A percentile compares a stretch with the other conserved stretches of the same genome.
Conservation (phyloP, 441 rosid genomes). For the Gossypium gossypioides region DNA sequence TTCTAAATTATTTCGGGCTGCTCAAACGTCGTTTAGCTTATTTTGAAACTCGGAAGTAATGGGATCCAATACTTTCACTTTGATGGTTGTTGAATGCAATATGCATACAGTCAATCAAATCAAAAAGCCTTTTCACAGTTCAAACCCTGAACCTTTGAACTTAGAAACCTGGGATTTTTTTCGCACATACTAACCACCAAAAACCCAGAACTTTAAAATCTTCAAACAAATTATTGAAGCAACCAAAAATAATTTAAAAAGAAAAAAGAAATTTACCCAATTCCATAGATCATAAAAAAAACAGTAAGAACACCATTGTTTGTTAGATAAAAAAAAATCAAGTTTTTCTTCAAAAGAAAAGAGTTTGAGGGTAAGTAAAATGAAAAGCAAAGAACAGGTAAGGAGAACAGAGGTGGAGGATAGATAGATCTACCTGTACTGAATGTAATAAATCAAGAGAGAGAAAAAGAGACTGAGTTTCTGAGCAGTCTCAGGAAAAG, state of each 20-base stretch:
- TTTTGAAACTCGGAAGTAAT: slow-evolving; percentile 1
- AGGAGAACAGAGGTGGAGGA: background rate
- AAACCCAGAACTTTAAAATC: slow-evolving; percentile 6
- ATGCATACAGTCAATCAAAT: background rate
- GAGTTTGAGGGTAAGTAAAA: background rate
- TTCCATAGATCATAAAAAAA: background rate
- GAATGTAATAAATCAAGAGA: slow-evolving; percentile 7
- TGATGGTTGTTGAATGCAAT: background rate
- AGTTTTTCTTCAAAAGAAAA: background rate
- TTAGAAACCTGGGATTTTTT: background rate
- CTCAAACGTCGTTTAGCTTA: slow-evolving; percentile 19
- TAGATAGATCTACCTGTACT: slow-evolving; percentile 7
- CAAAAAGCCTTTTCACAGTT: background rate
- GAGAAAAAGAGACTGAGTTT: background rate
- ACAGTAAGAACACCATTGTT: background rate
- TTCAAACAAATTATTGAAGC: background rate
- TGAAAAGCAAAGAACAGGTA: background rate
- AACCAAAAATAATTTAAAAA: background rate
- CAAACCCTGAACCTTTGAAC: background rate
- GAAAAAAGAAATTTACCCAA: background rate
- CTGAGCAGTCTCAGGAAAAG: slow-evolving; percentile 12
- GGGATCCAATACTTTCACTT: slow-evolving; percentile 10
- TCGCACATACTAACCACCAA: background rate
- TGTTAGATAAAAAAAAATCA: background rate
- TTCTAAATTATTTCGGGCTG: slow-evolving; percentile 6